Evolutionary conservation across 108 stramenopile genomes (phyloP).

Genomic region (Seminavis robusta): DNA sequence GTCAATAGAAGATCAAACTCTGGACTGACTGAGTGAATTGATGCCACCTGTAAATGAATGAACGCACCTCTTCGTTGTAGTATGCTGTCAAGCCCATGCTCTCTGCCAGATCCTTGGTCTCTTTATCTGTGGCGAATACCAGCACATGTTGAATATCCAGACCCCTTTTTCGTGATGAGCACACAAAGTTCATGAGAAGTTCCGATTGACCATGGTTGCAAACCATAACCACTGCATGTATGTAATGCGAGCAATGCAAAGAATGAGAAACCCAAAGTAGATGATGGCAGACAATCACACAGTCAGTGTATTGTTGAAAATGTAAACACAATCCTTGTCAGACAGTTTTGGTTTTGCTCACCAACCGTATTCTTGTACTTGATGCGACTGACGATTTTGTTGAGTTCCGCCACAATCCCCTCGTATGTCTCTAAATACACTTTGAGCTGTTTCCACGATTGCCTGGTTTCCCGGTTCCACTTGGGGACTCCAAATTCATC

Average conservation of each 20-base stretch:
- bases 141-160: conserved; percentile 42
- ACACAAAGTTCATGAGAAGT: conserved; percentile 63
- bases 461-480: conserved; percentile 6
- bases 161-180: conserved; percentile 31
- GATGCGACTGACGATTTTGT: conserved; percentile 47
- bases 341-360: too few species aligned
- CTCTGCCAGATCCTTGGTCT: conserved; percentile 63
- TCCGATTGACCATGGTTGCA: conserved; percentile 64
- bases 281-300: too few species aligned
- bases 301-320: too few species aligned
- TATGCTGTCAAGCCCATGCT: conserved; percentile 53
- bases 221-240: conserved; percentile 61
- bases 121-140: conserved; percentile 68
- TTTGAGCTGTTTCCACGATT: conserved; percentile 40
- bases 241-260: too few species aligned
- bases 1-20: too few species aligned
- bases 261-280: too few species aligned
- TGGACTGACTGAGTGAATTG: too few species aligned
- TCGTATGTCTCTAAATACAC: conserved; percentile 50
- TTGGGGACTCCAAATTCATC: conserved; percentile 50
- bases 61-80: conserved; percentile 65
- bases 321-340: too few species aligned
- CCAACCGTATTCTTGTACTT: conserved; percentile 58
- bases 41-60: too few species aligned
- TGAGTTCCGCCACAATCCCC: conserved; percentile 35